Evolutionary conservation across 257 asterid genomes (phyloP), one percentile per base, ranked within the genome.

Genomic region (Primulina eburnea): DNA sequence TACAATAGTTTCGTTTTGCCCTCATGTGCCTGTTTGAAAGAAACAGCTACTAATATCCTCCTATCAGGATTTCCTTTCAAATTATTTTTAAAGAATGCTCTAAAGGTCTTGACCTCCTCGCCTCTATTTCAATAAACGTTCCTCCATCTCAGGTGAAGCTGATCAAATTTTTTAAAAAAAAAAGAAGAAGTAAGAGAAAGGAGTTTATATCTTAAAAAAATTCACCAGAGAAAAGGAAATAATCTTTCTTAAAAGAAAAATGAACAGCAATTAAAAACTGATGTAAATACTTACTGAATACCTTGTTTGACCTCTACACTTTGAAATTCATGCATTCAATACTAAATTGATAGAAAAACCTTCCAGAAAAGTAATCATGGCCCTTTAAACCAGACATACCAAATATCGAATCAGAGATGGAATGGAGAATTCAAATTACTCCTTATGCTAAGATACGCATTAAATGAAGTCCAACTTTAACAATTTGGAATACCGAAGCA

Each of bases 321-420:
- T 50, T 50, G 57, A 50, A 1, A 7, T 6, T 20, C 60, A 47
- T 29, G 30, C 63, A 60, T 17, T 50, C 14, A 35, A 20, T 60
- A 61, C 21, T 11, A 17, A 52, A 53, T 33, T 32, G 38, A 24
- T 43, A 11, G 6, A 37, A 21, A 57, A 59, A 57, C 26, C 69
- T 35, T 60, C 64, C 26, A 21, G 62, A 53, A 26, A 69, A 32
- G 73, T 12, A 28, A 69, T 24, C 3, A 58, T n/a, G 20, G 20
- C 57, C 57, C 57, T 20, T 56, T 60, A 55, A 76, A 60, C 35
- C 67, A 61, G 21, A 43, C 29, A 72, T 8, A 21, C 21, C 64
- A 65, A 68, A 52, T 5, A 18, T 20, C 28, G 47, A 73, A 16
- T 5, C 37, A 63, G 17, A 70, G 24, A 12, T 37, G 14, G 60